Percentiles rank a stretch among this genome's conserved stretches.
Evolutionary conservation across 345 rosid genomes (phyloP).

Genomic region (Eutrema heterophyllum): DNA sequence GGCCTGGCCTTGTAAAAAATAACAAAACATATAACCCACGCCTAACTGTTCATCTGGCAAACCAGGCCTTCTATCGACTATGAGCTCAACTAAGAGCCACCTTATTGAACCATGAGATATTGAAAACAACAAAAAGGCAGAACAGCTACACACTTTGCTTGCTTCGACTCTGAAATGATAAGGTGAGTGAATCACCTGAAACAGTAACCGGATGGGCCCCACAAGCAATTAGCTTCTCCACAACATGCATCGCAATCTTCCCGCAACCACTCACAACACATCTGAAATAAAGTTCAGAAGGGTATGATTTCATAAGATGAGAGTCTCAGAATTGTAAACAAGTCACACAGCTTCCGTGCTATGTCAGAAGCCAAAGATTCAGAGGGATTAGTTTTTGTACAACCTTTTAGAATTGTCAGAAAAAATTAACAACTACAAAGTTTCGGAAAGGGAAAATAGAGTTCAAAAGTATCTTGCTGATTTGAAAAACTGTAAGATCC

Average conservation of each 20-base stretch:
- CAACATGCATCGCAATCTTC: constrained; percentile 97
- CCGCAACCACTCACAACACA: constrained; percentile 97
- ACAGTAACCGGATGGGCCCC: constrained; percentile 91
- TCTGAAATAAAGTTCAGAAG: constrained; percentile 37
- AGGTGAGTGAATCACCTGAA: constrained; percentile 51
- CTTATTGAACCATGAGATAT: neutral
- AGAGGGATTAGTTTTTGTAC: neutral
- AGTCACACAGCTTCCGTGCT: neutral
- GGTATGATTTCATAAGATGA: constrained; percentile 3
- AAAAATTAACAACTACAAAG: neutral
- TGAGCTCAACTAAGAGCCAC: neutral
- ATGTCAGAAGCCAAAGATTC: neutral
- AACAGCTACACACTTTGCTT: neutral
- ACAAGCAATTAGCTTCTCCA: constrained; percentile 94
- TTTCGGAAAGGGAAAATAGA: neutral
- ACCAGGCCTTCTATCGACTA: neutral
- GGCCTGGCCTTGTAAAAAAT: neutral
- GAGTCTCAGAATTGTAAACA: neutral
- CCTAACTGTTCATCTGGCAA: neutral
- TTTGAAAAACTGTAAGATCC: neutral
- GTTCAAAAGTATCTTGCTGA: constrained; percentile 6
- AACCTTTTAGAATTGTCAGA: neutral
- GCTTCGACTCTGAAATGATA: neutral
- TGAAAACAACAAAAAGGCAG: neutral
- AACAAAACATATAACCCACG: neutral